Conservation (phyloP, 192 early-diverging fungal species). For the Gamsiella multidivaricata region DNA sequence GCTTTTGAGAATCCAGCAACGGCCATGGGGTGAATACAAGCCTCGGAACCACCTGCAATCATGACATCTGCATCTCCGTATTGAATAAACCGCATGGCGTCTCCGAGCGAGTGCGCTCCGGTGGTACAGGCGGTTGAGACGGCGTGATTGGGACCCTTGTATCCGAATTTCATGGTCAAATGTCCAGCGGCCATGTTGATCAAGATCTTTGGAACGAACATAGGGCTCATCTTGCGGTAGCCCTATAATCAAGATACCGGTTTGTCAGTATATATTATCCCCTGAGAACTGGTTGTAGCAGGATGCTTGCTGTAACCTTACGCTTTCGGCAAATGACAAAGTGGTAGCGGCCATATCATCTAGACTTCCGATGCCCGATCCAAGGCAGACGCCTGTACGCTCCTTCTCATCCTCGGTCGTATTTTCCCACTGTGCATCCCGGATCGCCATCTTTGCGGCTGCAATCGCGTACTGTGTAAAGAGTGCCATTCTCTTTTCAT, state of each 20-base stretch:
- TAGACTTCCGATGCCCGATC: constrained; percentile 92
- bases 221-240: constrained; percentile 81
- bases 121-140: constrained; percentile 96
- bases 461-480: constrained; percentile 91
- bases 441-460: constrained; percentile 86
- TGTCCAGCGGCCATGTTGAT: constrained; percentile 97
- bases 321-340: constrained; percentile 62
- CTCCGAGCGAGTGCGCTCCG: constrained; percentile 94
- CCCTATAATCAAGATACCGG: too few relatives aligned
- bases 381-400: constrained; percentile 91
- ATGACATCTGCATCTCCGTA: constrained; percentile 96
- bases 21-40: constrained; percentile 84
- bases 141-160: constrained; percentile 91
- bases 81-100: constrained; percentile 93
- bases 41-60: constrained; percentile 92
- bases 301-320: too few relatives aligned
- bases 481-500: constrained; percentile 78
- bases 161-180: constrained; percentile 88
- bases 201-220: constrained; percentile 91
- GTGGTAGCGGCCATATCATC: constrained; percentile 81
- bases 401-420: constrained; percentile 66
- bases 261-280: too few relatives aligned
- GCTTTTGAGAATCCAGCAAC: constrained; percentile 90
- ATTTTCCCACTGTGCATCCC: constrained; percentile 81
- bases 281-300: too few relatives aligned